These are phyloP conservation scores for Chlamydomonas incerta DNA, from an alignment of 139 green algal genomes.

Conservation along the genomic window DNA sequence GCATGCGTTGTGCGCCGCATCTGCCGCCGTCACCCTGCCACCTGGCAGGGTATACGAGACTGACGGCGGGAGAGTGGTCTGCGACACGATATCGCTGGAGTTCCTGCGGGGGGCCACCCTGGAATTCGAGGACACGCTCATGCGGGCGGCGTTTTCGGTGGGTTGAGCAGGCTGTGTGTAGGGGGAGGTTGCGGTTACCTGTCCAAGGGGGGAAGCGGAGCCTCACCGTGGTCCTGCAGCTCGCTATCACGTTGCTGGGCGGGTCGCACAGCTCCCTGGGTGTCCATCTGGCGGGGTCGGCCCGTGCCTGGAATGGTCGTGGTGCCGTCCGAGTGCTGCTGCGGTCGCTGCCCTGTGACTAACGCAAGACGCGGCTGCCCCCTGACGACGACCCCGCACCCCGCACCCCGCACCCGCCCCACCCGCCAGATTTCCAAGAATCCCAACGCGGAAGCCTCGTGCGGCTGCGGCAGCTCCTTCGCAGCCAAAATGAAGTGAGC, in stretches of 20 bases:
- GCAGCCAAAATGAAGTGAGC: constrained; percentile 73
- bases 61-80: constrained; percentile 82
- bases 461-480: constrained; percentile 89
- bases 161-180: too few relatives aligned
- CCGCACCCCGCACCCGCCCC: background rate
- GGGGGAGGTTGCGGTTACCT: too few relatives aligned
- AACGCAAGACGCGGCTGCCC: too few relatives aligned
- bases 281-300: too few relatives aligned
- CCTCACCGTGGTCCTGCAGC: too few relatives aligned
- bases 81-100: constrained; percentile 87
- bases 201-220: too few relatives aligned
- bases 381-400: too few relatives aligned
- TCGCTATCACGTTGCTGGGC: too few relatives aligned
- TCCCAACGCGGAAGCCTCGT: constrained; percentile 82
- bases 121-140: constrained; percentile 91
- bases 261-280: too few relatives aligned
- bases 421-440: constrained; percentile 75
- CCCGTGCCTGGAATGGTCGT: too few relatives aligned
- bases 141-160: constrained; percentile 89
- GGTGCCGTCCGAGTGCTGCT: too few relatives aligned
- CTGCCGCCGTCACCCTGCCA: background rate
- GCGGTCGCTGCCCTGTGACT: too few relatives aligned
- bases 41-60: constrained; percentile 75
- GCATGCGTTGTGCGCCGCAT: background rate
- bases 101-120: constrained; percentile 89